Percentiles rank a stretch among this genome's conserved stretches.
Evolutionary conservation across 805 yeast species (phyloP).

Genomic region (Metschnikowia lachancei): DNA sequence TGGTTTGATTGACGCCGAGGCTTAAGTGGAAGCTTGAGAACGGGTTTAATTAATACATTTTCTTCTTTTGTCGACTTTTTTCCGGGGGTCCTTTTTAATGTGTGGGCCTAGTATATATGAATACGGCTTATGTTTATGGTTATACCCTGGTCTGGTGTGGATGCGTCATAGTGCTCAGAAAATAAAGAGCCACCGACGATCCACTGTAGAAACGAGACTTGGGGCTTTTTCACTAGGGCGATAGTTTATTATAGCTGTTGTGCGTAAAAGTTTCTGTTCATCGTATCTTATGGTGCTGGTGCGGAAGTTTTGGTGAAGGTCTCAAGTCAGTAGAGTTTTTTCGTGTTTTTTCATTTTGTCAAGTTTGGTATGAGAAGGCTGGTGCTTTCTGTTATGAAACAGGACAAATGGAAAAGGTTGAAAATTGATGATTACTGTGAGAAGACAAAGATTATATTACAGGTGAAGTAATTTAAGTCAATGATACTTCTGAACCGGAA

Average conservation of each 20-base stretch:
- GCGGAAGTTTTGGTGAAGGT: background rate
- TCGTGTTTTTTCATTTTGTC: background rate
- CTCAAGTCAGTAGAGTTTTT: background rate
- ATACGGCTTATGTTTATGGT: constrained; percentile 23
- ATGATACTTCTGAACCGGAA: background rate
- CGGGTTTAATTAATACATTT: constrained; percentile 25
- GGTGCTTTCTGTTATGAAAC: constrained; percentile 9
- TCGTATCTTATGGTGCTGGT: constrained; percentile 10
- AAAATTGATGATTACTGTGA: background rate
- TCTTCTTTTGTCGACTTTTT: constrained; percentile 16
- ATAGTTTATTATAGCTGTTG: background rate
- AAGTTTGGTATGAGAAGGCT: constrained; percentile 8
- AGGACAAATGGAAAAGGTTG: background rate
- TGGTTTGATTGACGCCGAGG: constrained; percentile 78
- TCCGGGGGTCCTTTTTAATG: constrained; percentile 3
- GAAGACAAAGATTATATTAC: background rate
- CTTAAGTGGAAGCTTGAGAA: constrained; percentile 11
- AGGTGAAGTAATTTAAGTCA: background rate
- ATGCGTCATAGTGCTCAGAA: constrained; percentile 40
- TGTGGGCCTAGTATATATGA: constrained; percentile 15
- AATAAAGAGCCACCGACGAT: constrained; percentile 51
- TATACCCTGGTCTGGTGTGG: constrained; percentile 26
- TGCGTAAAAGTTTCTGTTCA: constrained; percentile 1
- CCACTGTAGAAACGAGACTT: constrained; percentile 24
- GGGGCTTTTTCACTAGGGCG: constrained; percentile 12